Evolutionary conservation across 371 early-diverging fungal genomes (phyloP), one percentile per base, ranked within the genome.

Genomic region (Mucor lusitanicus): DNA sequence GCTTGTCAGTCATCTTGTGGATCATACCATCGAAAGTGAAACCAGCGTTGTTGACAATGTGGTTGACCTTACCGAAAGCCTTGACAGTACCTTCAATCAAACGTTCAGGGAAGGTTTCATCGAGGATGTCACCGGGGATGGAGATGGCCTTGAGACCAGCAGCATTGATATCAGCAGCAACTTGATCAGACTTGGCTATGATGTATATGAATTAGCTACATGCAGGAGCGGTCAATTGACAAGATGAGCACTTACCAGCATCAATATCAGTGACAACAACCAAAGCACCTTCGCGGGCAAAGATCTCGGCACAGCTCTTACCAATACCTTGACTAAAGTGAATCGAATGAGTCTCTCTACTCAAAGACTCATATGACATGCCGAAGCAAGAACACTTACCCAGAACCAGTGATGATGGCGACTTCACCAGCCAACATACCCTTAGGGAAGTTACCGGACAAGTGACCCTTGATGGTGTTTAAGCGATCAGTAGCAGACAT

Each of bases 341-440:
- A 35, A 19, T n/a, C 3, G 23, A 25, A 50, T 50, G 21, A 44
- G 19, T 44, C 33, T 7, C 33, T 7, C 17, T 19, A 44, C 19
- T 44, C 17, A 19, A n/a, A n/a, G n/a, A n/a, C 8, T 19, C 7
- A 0, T 44, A 6, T 55, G 12, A 33, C 32, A 69, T 27, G 58
- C n/a, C 33, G 11, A 42, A 32, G n/a, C 33, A 33, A 33, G 28
- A 13, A 23, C 23, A 37, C 76, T 69, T 83, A 90, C 92, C 90
- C 91, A 67, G 91, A 89, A 59, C 93, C 93, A 57, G 93, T 93
- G 72, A 93, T 87, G 50, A 93, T 82, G 62, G 92, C 93, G 25
- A 93, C 93, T 76, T 93, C 90, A 58, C 88, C 88, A 61, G 81
- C 83, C 63, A 93, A 81, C 63, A 92, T 78, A 54, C 90, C 91